Conservation (phyloP, 495 filamentous ascomycete genomes). For the Xanthoparmelia taractica region DNA sequence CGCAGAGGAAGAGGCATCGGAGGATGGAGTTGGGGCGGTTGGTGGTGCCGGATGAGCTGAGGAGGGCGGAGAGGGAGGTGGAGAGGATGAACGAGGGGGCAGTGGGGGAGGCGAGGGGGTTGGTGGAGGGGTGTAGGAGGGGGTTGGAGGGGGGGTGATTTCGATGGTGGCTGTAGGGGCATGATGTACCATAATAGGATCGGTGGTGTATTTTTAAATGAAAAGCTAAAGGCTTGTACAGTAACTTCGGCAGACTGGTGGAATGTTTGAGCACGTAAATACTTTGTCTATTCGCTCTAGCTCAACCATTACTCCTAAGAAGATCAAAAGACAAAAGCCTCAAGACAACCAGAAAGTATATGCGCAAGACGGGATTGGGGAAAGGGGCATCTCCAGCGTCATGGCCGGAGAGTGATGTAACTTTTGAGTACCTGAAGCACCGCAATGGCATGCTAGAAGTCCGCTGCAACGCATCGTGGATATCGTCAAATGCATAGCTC, state of each 20-base stretch:
- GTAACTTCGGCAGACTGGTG: background rate
- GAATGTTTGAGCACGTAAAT: background rate
- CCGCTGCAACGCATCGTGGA: constrained; percentile 12
- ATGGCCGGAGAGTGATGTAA: constrained; percentile 1
- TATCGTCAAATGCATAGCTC: constrained; percentile 11
- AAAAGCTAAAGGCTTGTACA: background rate
- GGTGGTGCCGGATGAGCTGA: constrained; percentile 22
- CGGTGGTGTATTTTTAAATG: too few species aligned
- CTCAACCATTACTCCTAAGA: background rate
- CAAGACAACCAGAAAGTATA: background rate
- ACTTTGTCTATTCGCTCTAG: constrained; percentile 6
- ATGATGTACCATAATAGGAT: background rate
- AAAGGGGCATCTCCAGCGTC: background rate
- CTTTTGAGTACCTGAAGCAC: constrained; percentile 15
- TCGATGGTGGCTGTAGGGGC: background rate
- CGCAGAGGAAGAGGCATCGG: constrained; percentile 24
- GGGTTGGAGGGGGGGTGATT: constrained; percentile 25
- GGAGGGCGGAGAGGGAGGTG: constrained; percentile 26
- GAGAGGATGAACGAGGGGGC: constrained; percentile 26
- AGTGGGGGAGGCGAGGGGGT: constrained; percentile 15
- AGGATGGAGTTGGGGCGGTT: constrained; percentile 26
- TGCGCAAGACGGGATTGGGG: background rate
- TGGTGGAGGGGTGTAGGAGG: constrained; percentile 28
- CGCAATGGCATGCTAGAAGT: constrained; percentile 2
- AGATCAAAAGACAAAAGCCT: constrained; percentile 3